Percentiles rank a stretch among this genome's conserved stretches.
phyloP scores from a whole-genome alignment of 2,329 filamentous ascomycete species.

The Ascochyta rabiei region DNA sequence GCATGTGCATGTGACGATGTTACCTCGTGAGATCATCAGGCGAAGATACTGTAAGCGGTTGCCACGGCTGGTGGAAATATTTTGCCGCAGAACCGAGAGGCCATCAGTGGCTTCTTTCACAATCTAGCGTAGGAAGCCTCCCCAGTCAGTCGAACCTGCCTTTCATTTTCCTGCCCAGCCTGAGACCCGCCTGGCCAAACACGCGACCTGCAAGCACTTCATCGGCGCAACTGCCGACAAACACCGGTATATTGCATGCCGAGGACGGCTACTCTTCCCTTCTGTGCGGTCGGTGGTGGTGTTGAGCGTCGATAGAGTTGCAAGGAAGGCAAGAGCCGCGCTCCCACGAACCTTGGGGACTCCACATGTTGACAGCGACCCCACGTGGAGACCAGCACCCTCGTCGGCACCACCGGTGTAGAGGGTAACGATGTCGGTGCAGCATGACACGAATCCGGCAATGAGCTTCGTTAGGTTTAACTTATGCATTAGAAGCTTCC shows the following conservation, averaged over 20 bases:
- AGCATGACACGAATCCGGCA: slow-evolving; percentile 28
- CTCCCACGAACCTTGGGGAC: slow-evolving; percentile 19
- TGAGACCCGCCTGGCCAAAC: not conserved
- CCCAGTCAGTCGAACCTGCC: slow-evolving; percentile 8
- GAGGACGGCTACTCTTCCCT: slow-evolving; percentile 19
- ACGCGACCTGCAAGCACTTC: slow-evolving; percentile 11
- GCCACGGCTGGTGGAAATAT: slow-evolving; percentile 34
- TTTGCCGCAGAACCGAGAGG: slow-evolving; percentile 16
- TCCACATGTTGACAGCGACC: slow-evolving; percentile 25
- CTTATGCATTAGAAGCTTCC: slow-evolving; percentile 17
- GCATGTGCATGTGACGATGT: slow-evolving; percentile 24
- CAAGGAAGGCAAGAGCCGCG: slow-evolving; percentile 16
- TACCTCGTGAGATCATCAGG: slow-evolving; percentile 28
- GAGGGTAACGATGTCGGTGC: slow-evolving; percentile 27
- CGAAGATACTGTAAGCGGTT: slow-evolving; percentile 20
- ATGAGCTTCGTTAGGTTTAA: slow-evolving; percentile 11
- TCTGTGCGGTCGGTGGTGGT: slow-evolving; percentile 8
- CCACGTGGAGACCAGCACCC: slow-evolving; percentile 26
- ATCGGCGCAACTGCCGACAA: slow-evolving; percentile 24
- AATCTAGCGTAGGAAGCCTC: slow-evolving; percentile 6
- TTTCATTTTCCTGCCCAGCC: slow-evolving; percentile 2
- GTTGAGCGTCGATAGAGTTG: slow-evolving; percentile 9
- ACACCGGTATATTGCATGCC: slow-evolving; percentile 27
- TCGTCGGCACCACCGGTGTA: slow-evolving; percentile 23
- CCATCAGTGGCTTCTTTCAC: slow-evolving; percentile 21